Base-by-base conservation (phyloP, 2,329 filamentous ascomycete species). In the Colletotrichum lini region DNA sequence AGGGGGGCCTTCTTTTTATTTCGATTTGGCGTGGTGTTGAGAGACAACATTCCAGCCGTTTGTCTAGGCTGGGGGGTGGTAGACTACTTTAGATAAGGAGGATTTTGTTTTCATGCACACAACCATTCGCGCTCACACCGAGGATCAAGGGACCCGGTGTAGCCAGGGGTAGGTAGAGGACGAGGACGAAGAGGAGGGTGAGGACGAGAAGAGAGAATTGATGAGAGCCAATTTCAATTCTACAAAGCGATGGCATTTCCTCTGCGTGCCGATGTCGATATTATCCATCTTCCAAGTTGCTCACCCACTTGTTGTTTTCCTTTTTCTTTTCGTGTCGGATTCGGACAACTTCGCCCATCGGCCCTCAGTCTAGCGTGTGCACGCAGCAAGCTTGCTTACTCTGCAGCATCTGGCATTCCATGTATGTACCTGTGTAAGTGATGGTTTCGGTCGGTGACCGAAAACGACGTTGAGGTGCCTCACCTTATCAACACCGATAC, bases 381-480 rank as follows among this genome's bases (percentile, higher is more conserved):
- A 10, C 26, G 38, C 49, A 44, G 49, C 49, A 38, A 53, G 49
- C 49, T 53, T 54, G 40, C 59, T 23, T 42, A 38, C 54, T 42
- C 9, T 40, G 21, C 18, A 21, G 40, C 21, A 23, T 42, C 54
- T 23, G 35, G 26, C 12, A 56, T n/a, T 18, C 38, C 23, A n/a
- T 26, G 44, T 45, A 45, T 30, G 50, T 58, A 26, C 23, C 35
- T 61, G 49, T 65, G 53, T 56, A 42, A 35, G 35, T 56, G 65
- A 69, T 60, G 69, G 69, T 72, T 69, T 59, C 65, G 65, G 65
- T 72, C 65, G 65, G 58, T 40, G 68, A 71, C 68, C 68, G 68
- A 67, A 68, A 59, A 44, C 68, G 45, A 57, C 68, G 42, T 23
- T 4, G 45, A n/a, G 38, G 7, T 61, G 23, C 40, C 40, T 58